phyloP scores from a whole-genome alignment of 1,284 basidiomycete species.

The Phellinidium pouzarii region DNA sequence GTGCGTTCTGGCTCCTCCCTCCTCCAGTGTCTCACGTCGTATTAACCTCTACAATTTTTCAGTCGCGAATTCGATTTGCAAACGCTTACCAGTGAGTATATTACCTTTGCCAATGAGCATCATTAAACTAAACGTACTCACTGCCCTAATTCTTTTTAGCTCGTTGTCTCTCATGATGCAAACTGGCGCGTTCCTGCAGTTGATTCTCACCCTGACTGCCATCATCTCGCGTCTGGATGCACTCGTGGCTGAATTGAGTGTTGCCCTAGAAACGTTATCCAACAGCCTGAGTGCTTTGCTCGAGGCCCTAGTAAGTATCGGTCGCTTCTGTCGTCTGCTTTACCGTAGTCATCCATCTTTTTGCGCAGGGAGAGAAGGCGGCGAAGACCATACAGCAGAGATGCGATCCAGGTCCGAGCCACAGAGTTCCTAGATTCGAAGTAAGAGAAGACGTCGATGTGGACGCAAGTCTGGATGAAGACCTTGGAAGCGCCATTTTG shows the following conservation, averaged over 20 bases:
- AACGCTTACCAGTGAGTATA: conserved; percentile 47
- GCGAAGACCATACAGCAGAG: neutral
- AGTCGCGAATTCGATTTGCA: conserved; percentile 46
- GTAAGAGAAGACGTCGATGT: conserved; percentile 3
- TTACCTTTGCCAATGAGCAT: conserved; percentile 12
- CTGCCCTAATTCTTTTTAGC: conserved; percentile 30
- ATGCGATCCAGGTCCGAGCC: neutral
- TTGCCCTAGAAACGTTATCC: conserved; percentile 30
- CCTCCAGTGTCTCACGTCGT: neutral
- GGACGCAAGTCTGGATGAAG: conserved; percentile 17
- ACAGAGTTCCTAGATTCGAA: neutral
- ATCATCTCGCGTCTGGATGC: conserved; percentile 50
- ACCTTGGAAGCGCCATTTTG: conserved; percentile 20
- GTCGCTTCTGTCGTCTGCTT: neutral
- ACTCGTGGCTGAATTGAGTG: conserved; percentile 40
- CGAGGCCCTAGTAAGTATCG: conserved; percentile 19
- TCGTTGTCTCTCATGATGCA: conserved; percentile 58
- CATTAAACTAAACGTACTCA: conserved; percentile 2
- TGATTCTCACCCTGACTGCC: conserved; percentile 52
- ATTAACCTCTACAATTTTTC: conserved; percentile 1
- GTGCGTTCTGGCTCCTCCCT: conserved; percentile 15
- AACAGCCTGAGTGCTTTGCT: conserved; percentile 27
- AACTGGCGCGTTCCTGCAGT: conserved; percentile 62
- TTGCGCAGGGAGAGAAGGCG: neutral
- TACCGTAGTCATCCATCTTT: neutral